phyloP scores from a whole-genome alignment of 352 stramenopile genomes.

The Halophytophthora batemanensis region DNA sequence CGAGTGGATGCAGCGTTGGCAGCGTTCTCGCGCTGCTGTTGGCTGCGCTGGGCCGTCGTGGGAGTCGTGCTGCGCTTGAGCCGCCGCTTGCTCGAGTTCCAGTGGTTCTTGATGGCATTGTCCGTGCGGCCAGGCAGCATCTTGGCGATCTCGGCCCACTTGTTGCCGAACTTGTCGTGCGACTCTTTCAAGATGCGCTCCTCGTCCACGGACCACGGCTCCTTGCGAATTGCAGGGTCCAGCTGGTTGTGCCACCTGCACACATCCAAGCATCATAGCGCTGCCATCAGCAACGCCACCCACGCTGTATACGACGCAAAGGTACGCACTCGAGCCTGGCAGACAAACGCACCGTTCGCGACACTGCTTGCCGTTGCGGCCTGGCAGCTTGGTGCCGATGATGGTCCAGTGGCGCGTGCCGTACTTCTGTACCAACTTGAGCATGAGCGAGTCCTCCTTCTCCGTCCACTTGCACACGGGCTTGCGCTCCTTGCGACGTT shows the following conservation, averaged over 20 bases:
- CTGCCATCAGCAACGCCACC: neutral
- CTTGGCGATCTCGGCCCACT: slow-evolving; percentile 90
- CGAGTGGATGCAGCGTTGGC: neutral
- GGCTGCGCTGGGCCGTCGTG: slow-evolving; percentile 15
- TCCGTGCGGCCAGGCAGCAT: slow-evolving; percentile 84
- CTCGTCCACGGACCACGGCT: slow-evolving; percentile 90
- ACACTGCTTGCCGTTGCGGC: slow-evolving; percentile 93
- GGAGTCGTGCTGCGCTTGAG: slow-evolving; percentile 47
- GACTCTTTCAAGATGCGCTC: slow-evolving; percentile 71
- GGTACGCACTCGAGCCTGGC: neutral
- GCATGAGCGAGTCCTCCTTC: slow-evolving; percentile 88
- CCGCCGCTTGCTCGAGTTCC: slow-evolving; percentile 84
- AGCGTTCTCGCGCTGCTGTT: slow-evolving; percentile 8
- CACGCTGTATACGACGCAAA: slow-evolving; percentile 3
- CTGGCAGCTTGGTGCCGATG: slow-evolving; percentile 95
- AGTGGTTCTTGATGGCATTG: slow-evolving; percentile 93
- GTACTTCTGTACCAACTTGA: slow-evolving; percentile 86
- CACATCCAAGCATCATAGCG: neutral
- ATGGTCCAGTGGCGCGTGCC: slow-evolving; percentile 97
- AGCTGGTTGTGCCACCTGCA: slow-evolving; percentile 94
- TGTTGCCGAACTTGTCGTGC: slow-evolving; percentile 85
- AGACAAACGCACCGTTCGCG: slow-evolving; percentile 73
- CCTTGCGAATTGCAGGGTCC: slow-evolving; percentile 91
- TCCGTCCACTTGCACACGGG: slow-evolving; percentile 84
- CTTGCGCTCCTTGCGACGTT: slow-evolving; percentile 66